These are phyloP conservation scores for Ballota nigra DNA, from an alignment of 257 asterid genomes.

Conservation along the genomic window DNA sequence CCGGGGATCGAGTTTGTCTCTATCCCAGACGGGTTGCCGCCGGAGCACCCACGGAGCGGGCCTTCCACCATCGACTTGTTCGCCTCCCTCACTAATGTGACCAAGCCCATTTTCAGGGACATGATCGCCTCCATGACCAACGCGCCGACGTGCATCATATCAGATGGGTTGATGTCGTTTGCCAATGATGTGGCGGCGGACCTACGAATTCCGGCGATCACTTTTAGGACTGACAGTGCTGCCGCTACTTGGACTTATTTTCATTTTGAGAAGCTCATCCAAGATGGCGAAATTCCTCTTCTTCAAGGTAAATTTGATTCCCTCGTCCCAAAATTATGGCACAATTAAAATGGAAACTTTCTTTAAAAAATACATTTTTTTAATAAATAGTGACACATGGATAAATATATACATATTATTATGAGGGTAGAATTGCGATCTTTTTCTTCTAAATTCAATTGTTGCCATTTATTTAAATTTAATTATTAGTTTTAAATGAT, in stretches of 20 bases:
- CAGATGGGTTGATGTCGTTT: constrained; percentile 44
- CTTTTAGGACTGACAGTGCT: constrained; percentile 44
- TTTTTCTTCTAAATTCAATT: too few species aligned
- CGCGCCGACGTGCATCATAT: constrained; percentile 38
- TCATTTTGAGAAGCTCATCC: constrained; percentile 37
- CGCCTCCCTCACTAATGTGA: constrained; percentile 1
- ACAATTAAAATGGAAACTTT: too few species aligned
- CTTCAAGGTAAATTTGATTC: constrained; percentile 24
- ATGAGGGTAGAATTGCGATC: too few species aligned
- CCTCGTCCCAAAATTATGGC: too few species aligned
- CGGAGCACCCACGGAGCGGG: constrained; percentile 38
- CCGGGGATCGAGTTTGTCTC: constrained; percentile 30
- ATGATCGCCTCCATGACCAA: constrained; percentile 26
- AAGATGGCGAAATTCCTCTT: constrained; percentile 36
- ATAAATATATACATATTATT: too few species aligned
- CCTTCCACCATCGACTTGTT: constrained; percentile 19
- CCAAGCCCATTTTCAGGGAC: constrained; percentile 24
- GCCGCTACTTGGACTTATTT: constrained; percentile 41
- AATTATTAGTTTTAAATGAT: too few species aligned
- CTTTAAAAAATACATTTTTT: too few species aligned
- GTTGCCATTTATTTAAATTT: too few species aligned
- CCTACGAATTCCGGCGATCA: constrained; percentile 36
- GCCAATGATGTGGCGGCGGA: constrained; percentile 41
- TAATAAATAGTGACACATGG: too few species aligned
- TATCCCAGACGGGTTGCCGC: constrained; percentile 43